phyloP scores from a whole-genome alignment of 768 basidiomycete genomes.

The Lactifluus piperatus region DNA sequence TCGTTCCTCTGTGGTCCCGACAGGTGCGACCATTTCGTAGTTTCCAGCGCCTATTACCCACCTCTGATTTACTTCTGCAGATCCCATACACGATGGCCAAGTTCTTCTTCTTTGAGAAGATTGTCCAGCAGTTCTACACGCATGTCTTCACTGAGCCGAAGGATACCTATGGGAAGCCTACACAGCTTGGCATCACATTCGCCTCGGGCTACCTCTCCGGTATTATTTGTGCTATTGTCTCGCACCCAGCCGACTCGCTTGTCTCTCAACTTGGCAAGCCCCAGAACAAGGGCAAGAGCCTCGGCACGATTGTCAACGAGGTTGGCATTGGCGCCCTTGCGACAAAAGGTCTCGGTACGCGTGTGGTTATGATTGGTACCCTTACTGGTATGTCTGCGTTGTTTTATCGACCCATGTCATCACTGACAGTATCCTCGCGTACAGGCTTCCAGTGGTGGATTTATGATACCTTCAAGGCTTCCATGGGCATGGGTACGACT shows the following conservation, averaged over 20 bases:
- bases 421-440: slow-evolving; percentile 28
- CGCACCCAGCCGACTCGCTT: slow-evolving; percentile 91
- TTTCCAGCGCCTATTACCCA: background rate
- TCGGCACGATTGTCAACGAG: slow-evolving; percentile 63
- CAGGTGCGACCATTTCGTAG: slow-evolving; percentile 41
- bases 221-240: slow-evolving; percentile 93
- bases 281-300: slow-evolving; percentile 70
- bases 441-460: slow-evolving; percentile 93
- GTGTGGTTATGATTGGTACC: slow-evolving; percentile 69
- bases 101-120: slow-evolving; percentile 93
- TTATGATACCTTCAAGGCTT: slow-evolving; percentile 77
- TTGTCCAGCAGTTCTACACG: slow-evolving; percentile 80
- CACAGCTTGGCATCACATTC: slow-evolving; percentile 85
- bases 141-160: slow-evolving; percentile 77
- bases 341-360: slow-evolving; percentile 81
- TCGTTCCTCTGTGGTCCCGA: slow-evolving; percentile 83
- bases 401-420: background rate
- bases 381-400: slow-evolving; percentile 21
- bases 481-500: slow-evolving; percentile 82
- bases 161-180: slow-evolving; percentile 68
- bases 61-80: slow-evolving; percentile 31
- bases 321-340: slow-evolving; percentile 55
- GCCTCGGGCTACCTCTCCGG: slow-evolving; percentile 90
- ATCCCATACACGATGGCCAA: slow-evolving; percentile 99
- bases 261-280: slow-evolving; percentile 92